These are phyloP conservation scores for Gonapodya prolifera DNA, from an alignment of 192 early-diverging fungal species.

Conservation along the genomic window DNA sequence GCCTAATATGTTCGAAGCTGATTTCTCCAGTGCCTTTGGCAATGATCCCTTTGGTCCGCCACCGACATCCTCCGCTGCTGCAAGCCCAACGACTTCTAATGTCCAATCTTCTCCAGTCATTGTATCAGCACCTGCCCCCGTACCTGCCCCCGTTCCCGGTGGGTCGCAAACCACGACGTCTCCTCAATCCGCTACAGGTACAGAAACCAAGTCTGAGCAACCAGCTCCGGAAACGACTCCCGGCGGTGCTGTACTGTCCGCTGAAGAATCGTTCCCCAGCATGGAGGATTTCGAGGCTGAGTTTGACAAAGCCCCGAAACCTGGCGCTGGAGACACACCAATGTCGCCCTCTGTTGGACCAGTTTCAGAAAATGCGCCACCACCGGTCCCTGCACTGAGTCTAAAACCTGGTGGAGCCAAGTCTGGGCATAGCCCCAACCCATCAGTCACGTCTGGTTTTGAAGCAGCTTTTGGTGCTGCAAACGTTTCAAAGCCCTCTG, in stretches of 20 bases:
- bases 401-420: not conserved
- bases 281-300: not conserved
- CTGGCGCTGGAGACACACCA: not conserved
- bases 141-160: too few species aligned
- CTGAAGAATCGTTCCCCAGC: not conserved
- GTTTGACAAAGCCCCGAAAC: not conserved
- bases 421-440: not conserved
- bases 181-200: too few species aligned
- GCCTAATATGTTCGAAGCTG: not conserved
- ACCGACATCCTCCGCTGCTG: not conserved
- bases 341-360: not conserved
- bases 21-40: not conserved
- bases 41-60: not conserved
- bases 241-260: too few species aligned
- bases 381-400: not conserved
- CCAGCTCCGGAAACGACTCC: too few species aligned
- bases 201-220: too few species aligned
- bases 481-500: not conserved
- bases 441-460: not conserved
- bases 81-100: not conserved
- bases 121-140: too few species aligned
- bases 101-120: too few species aligned
- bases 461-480: not conserved
- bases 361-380: not conserved
- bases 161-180: too few species aligned